Conservation (phyloP, 2,329 filamentous ascomycete genomes). For the Xylariomycetidae sp. region DNA sequence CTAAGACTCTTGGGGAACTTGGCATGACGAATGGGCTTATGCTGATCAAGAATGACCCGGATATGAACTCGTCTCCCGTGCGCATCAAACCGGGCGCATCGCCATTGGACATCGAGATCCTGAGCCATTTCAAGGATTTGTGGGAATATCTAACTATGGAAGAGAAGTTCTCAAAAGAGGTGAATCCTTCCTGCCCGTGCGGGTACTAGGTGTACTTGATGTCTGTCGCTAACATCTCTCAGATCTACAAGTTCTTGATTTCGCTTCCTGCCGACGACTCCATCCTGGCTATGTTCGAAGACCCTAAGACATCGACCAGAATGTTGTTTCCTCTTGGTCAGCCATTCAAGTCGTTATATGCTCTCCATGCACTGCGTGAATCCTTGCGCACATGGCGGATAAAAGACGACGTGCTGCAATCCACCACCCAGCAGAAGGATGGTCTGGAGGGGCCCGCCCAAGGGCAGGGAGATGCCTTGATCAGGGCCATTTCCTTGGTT, state of each 20-base stretch:
- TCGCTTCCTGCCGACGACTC: constrained; percentile 63
- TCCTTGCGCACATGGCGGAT: constrained; percentile 44
- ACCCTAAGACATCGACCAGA: constrained; percentile 42
- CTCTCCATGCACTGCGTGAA: constrained; percentile 58
- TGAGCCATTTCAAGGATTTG: constrained; percentile 76
- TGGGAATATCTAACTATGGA: constrained; percentile 75
- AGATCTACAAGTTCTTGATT: constrained; percentile 66
- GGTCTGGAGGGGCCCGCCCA: constrained; percentile 16
- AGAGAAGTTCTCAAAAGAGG: constrained; percentile 62
- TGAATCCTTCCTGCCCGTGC: constrained; percentile 26
- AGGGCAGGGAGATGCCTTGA: constrained; percentile 28
- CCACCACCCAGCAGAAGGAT: constrained; percentile 17
- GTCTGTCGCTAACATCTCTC: background rate
- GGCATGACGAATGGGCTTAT: constrained; percentile 59
- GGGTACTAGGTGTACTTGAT: background rate
- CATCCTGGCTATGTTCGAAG: constrained; percentile 53
- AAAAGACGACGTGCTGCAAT: constrained; percentile 20
- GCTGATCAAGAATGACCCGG: constrained; percentile 55
- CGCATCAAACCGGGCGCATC: constrained; percentile 46
- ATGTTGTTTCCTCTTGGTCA: constrained; percentile 63
- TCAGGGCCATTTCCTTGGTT: constrained; percentile 47
- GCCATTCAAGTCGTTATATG: constrained; percentile 69
- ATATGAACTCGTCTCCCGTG: constrained; percentile 35
- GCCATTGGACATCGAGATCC: constrained; percentile 69
- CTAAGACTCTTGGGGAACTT: constrained; percentile 62